Base-by-base conservation (phyloP, 805 yeast species). In the Yamadazyma akitaensis region DNA sequence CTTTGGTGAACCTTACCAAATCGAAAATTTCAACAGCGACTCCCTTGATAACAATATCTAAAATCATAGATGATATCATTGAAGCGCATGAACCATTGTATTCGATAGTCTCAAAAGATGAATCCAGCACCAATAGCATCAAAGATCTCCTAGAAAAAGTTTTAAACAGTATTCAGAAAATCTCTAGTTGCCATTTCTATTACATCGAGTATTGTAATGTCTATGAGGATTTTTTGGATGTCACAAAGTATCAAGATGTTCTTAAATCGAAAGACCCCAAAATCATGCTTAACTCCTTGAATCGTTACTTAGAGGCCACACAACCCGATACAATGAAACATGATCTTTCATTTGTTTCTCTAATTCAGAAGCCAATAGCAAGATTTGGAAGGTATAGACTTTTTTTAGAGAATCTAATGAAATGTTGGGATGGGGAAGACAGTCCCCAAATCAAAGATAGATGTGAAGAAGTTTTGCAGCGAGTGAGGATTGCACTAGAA, bases 301-400 rank as follows among this genome's bases (percentile, higher is more conserved):
- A 71, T 28, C 56, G 45, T 9, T 71, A 67, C 44, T 54, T 73
- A 8, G 78, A 75, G 51, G 65, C 73, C 1, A 63, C 75, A 1
- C 78, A 77, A 50, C 69, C 72, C 5, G 53, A 52, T 2, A 54
- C 53, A 1, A 64, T 44, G 32, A 51, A 51, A 2, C 54, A 70
- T 55, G 87, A 82, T 57, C 63, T 80, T 24, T 74, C 85, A 4
- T 78, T 82, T 42, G 54, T 60, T 28, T 80, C 85, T 0, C 65
- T 81, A 50, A 60, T 78, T 25, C 82, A 79, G 53, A 73, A 71
- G 59, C 85, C 87, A 2, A 65, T 79, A 10, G 60, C 74, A 35
- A 60, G 85, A 51, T 63, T 77, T 8, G 60, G 74, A 2, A 77
- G 79, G 51, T 80, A 81, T 55, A 68, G 72, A 44, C 61, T 81